A percentile compares a stretch with the other conserved stretches of the same genome.
phyloP scores from a whole-genome alignment of 2,329 filamentous ascomycete species.

The Calonectria montana region DNA sequence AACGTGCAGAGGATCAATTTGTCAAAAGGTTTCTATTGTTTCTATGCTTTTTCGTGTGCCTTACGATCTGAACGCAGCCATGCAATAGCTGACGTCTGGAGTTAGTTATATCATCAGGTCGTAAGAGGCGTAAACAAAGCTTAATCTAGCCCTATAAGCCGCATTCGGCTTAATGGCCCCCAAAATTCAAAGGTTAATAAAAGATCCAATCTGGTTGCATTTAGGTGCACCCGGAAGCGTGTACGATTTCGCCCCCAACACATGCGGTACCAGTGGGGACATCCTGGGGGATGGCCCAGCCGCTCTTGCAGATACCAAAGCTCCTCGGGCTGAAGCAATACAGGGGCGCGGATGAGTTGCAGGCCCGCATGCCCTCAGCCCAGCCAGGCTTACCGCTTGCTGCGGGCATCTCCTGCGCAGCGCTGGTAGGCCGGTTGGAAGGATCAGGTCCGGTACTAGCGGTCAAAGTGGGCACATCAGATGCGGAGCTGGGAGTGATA shows the following conservation, averaged over 20 bases:
- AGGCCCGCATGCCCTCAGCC: conserved; percentile 28
- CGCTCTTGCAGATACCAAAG: conserved; percentile 41
- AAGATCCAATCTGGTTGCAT: neutral
- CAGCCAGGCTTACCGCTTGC: conserved; percentile 23
- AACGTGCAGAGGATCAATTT: neutral
- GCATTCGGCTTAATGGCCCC: neutral
- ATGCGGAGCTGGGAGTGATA: neutral
- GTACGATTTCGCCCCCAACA: conserved; percentile 27
- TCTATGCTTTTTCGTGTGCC: neutral
- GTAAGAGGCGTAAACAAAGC: conserved; percentile 2
- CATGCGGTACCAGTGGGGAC: conserved; percentile 37
- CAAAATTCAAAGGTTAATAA: neutral
- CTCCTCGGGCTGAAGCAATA: conserved; percentile 29
- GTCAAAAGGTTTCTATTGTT: neutral
- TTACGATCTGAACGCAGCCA: neutral
- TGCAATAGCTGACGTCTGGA: neutral
- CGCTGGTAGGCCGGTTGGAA: neutral
- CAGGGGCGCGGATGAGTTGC: conserved; percentile 24
- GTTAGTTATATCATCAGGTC: neutral
- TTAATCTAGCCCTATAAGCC: neutral
- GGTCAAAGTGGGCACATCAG: neutral
- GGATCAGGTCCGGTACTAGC: neutral
- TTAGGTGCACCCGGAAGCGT: neutral
- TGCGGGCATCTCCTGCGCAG: neutral
- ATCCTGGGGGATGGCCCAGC: conserved; percentile 33